Conservation (phyloP, 306 rosid species). For the Vachellia pachyceras region DNA sequence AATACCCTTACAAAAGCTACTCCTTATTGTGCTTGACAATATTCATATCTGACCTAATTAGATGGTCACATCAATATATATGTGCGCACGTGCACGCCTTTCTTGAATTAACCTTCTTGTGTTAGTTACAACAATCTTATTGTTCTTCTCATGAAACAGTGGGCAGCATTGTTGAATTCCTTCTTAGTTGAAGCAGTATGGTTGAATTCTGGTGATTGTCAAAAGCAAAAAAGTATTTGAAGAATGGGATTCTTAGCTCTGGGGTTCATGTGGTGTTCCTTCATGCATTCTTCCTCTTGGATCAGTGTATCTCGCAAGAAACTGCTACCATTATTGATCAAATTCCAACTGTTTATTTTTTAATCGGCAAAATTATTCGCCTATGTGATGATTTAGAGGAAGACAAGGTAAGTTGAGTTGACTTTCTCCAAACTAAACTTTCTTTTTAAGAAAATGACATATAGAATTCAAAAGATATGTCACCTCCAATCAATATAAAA, state of each 20-base stretch:
- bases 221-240: no score
- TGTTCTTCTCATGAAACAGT: slow-evolving; percentile 40
- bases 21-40: no score
- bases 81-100: no score
- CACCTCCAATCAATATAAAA: no score
- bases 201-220: slow-evolving; percentile 53
- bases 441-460: no score
- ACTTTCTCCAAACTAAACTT: no score
- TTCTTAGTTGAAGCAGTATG: slow-evolving; percentile 63
- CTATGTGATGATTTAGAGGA: no score
- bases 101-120: not conserved
- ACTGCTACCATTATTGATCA: not conserved
- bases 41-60: no score
- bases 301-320: slow-evolving; percentile 20
- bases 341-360: slow-evolving; percentile 27
- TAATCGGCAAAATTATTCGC: no score
- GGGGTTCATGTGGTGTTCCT: slow-evolving; percentile 60
- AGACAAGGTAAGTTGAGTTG: not conserved
- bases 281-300: slow-evolving; percentile 48
- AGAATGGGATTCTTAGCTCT: slow-evolving; percentile 51
- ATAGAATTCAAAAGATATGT: no score
- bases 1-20: no score
- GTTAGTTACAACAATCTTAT: not conserved
- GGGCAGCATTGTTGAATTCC: slow-evolving; percentile 59
- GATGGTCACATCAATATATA: no score